These are phyloP conservation scores for Tolypocladium tundrense DNA, from an alignment of 2,329 filamentous ascomycete species.

Conservation along the genomic window DNA sequence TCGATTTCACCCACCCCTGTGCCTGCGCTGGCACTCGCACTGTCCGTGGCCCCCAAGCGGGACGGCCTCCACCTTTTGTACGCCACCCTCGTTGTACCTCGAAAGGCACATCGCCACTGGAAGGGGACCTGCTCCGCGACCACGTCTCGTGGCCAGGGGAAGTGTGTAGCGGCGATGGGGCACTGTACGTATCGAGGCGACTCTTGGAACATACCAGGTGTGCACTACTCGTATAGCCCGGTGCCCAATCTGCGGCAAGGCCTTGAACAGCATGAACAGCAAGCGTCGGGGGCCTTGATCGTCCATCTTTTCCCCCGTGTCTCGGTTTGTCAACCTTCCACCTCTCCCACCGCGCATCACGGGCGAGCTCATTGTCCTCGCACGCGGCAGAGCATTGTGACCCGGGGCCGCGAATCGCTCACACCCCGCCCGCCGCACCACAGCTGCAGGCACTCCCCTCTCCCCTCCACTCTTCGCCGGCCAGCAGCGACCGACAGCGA, in stretches of 20 bases:
- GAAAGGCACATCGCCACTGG: not conserved
- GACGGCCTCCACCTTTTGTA: not conserved
- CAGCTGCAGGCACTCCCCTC: not conserved
- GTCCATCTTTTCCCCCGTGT: not conserved
- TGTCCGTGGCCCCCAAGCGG: not conserved
- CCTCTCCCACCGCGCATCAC: not conserved
- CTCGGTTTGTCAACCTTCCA: not conserved
- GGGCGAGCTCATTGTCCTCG: not conserved
- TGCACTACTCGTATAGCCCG: not conserved
- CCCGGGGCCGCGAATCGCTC: not conserved
- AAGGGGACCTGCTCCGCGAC: not conserved
- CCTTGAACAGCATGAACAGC: not conserved
- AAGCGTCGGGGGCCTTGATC: not conserved
- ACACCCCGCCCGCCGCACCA: not conserved
- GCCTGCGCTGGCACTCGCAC: not conserved
- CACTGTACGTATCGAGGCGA: not conserved
- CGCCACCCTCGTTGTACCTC: not conserved
- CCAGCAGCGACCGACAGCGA: not conserved
- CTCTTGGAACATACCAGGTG: not conserved
- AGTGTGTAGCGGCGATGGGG: not conserved
- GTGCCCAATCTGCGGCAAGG: constrained; percentile 2
- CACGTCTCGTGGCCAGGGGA: not conserved
- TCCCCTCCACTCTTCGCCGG: not conserved
- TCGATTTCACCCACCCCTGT: not conserved
- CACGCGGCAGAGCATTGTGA: not conserved